Percentiles rank a stretch among this genome's conserved stretches.
Conservation (phyloP, 179 eudicot species). For the Nepenthes alata region DNA sequence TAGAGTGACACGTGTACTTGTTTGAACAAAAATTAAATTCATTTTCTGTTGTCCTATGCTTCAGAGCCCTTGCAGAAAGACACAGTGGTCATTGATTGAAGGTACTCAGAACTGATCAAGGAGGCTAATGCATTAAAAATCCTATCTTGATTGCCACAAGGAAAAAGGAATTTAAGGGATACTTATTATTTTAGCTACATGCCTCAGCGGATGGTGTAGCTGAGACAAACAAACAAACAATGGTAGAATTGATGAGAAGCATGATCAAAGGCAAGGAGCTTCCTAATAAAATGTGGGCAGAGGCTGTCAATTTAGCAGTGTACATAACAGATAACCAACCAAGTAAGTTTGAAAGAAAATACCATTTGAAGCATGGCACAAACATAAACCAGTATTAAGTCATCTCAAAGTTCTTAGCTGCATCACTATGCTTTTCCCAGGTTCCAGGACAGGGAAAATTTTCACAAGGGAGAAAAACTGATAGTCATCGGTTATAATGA, state of each 20-base stretch:
- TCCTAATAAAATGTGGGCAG: slow-evolving; percentile 13
- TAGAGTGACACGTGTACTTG: slow-evolving; percentile 10
- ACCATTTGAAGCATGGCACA: slow-evolving; percentile 18
- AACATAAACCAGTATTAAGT: slow-evolving; percentile 7
- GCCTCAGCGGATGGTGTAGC: slow-evolving; percentile 19
- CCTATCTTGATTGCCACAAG: not conserved
- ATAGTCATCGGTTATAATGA: slow-evolving; percentile 16
- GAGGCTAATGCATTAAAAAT: not conserved
- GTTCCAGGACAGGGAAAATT: slow-evolving; percentile 7
- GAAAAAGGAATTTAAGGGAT: not conserved
- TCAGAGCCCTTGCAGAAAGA: slow-evolving; percentile 1
- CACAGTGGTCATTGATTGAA: slow-evolving; percentile 3
- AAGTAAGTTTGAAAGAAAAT: slow-evolving; percentile 5
- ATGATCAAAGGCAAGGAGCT: slow-evolving; percentile 5
- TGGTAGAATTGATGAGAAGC: slow-evolving; percentile 16
- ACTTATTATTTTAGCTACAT: slow-evolving; percentile 4
- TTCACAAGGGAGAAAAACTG: slow-evolving; percentile 12
- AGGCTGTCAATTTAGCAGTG: slow-evolving; percentile 2
- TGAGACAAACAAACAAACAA: slow-evolving; percentile 13
- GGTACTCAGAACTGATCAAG: slow-evolving; percentile 4
- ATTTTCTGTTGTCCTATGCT: not conserved
- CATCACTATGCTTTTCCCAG: slow-evolving; percentile 7
- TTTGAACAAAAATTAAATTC: slow-evolving; percentile 8
- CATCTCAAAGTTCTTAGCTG: slow-evolving; percentile 16
- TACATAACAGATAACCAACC: slow-evolving; percentile 13